Percentiles rank a stretch among this genome's conserved stretches.
Evolutionary conservation across 2,329 filamentous ascomycete species (phyloP).

Genomic region (Sporothrix globosa): DNA sequence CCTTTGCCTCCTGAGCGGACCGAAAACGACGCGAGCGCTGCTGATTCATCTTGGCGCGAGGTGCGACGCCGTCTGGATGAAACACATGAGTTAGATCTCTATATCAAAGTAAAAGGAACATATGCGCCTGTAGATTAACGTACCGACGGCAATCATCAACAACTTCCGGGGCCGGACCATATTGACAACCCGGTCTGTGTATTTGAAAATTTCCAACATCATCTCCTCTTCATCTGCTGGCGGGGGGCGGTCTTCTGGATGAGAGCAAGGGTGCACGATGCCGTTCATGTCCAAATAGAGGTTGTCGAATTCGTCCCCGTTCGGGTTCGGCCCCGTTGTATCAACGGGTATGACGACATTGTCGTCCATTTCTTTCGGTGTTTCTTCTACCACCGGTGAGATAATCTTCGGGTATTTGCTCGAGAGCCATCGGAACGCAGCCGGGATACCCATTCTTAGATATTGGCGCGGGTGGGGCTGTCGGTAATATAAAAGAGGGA

Average conservation of each 20-base stretch:
- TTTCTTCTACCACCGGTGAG: constrained; percentile 84
- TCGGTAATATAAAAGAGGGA: too few relatives aligned
- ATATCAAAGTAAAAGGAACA: not conserved
- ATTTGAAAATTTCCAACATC: constrained; percentile 98
- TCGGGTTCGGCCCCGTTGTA: constrained; percentile 82
- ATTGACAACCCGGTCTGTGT: constrained; percentile 97
- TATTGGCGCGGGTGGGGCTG: not conserved
- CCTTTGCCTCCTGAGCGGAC: constrained; percentile 88
- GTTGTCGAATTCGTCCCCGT: constrained; percentile 97
- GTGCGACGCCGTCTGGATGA: constrained; percentile 82
- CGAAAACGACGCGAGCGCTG: constrained; percentile 95
- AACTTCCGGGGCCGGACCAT: constrained; percentile 97
- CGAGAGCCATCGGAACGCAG: constrained; percentile 94
- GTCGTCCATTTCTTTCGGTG: constrained; percentile 76
- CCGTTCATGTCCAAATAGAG: constrained; percentile 99
- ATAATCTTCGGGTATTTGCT: constrained; percentile 98
- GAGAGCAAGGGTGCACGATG: constrained; percentile 97
- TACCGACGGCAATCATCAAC: constrained; percentile 95
- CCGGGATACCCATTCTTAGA: constrained; percentile 82
- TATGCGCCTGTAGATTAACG: constrained; percentile 41
- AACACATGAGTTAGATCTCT: not conserved
- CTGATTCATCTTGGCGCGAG: constrained; percentile 99
- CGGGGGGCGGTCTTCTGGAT: constrained; percentile 89
- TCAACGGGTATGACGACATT: constrained; percentile 84
- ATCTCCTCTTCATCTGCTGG: constrained; percentile 97